Base-by-base conservation (phyloP, 1,284 basidiomycete genomes). In the Ceratobasidium sp. region DNA sequence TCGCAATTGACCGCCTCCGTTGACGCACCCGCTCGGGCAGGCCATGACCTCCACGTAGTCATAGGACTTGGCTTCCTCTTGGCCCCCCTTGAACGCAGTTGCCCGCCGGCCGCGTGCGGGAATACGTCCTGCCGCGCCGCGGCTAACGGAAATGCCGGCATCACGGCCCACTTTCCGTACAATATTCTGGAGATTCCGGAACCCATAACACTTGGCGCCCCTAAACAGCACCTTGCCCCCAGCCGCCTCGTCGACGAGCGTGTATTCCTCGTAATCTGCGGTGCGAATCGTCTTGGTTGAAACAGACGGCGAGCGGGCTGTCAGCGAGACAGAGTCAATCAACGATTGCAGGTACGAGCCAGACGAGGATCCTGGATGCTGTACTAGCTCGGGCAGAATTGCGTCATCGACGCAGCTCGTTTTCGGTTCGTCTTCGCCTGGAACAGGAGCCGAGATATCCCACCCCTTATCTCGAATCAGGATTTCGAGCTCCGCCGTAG, bases 31-130 rank as follows among this genome's bases (percentile, higher is more conserved):
- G 0, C 94, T 91, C 0, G 98, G 98, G 85, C 98, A 99, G 29
- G 98, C 98, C 98, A 99, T 99, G 78, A 99, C 96, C 82, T 99
- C 98, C 65, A 99, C 93, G 83, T 97, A 99, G 85, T 99, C 97
- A 83, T 97, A 94, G 44, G 89, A 87, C 80, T 86, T 86, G 70
- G 61, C n/a, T 77, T 88, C 86, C 64, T 82, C 84, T 43, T 83
- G 84, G 19, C 76, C 84, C 13, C 81, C 77, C 84, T 74, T 82
- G 79, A 65, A 70, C 52, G 56, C 37, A 81, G 79, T 82, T 84
- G 78, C 76, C 79, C 51, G 77, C 80, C 80, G 84, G 85, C 74
- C 76, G 79, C 67, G 77, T 79, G 37, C 83, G 79, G 81, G 85
- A 65, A 83, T 82, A 51, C 85, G 82, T 17, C 85, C 92, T 0